These are phyloP conservation scores for Hemisphaericaspora subhashii DNA, from an alignment of 1,139 yeast species.

Conservation along the genomic window DNA sequence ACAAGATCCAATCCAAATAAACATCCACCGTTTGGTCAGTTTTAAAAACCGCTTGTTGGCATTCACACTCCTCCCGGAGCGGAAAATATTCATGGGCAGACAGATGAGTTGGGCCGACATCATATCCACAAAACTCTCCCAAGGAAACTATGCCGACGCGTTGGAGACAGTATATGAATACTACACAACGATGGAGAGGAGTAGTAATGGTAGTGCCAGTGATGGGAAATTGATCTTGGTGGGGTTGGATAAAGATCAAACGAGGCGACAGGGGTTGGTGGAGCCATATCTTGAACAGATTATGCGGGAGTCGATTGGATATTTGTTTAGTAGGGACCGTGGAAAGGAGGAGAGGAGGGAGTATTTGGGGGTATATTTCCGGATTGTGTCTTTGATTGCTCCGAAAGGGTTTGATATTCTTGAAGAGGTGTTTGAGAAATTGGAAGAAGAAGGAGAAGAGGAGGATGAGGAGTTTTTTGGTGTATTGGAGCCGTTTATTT, in stretches of 20 bases:
- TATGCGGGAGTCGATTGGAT: conserved; percentile 50
- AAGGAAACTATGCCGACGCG: conserved; percentile 54
- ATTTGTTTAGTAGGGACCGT: conserved; percentile 29
- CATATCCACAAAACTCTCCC: conserved; percentile 46
- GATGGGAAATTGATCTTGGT: conserved; percentile 46
- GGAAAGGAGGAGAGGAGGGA: background rate
- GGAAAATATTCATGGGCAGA: conserved; percentile 49
- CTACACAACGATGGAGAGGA: too few relatives aligned
- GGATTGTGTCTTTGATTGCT: conserved; percentile 21
- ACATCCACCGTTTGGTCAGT: conserved; percentile 20
- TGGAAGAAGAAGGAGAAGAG: conserved; percentile 23
- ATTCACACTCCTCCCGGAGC: conserved; percentile 5
- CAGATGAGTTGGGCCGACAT: conserved; percentile 76
- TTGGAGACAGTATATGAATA: conserved; percentile 54
- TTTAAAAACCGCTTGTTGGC: conserved; percentile 28
- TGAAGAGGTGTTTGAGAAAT: conserved; percentile 53
- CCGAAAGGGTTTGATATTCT: conserved; percentile 33
- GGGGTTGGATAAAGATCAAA: conserved; percentile 54
- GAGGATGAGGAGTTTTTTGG: conserved; percentile 44
- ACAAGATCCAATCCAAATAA: conserved; percentile 6
- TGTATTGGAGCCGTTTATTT: conserved; percentile 51
- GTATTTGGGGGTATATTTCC: conserved; percentile 10
- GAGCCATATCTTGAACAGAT: conserved; percentile 57
- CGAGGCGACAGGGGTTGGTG: conserved; percentile 48
- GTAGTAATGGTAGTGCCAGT: conserved; percentile 31